Percentiles rank a stretch among this genome's conserved stretches.
phyloP scores from a whole-genome alignment of 169 alveolate species.

The Plasmodium falciparum region DNA sequence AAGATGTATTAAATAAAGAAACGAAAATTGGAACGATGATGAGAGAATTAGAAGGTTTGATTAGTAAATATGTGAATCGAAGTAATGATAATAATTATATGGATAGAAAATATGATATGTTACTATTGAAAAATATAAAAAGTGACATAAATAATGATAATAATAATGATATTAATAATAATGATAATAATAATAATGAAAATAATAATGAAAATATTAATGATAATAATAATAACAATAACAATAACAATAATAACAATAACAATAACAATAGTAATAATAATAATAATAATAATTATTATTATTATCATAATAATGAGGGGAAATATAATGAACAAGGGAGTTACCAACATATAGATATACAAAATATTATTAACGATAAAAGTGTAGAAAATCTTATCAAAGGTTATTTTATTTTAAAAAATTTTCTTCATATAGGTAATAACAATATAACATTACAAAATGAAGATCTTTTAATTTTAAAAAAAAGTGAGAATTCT shows the following conservation, averaged over 20 bases:
- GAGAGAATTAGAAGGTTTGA: conserved; percentile 37
- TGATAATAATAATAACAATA: neutral
- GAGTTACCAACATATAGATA: conserved; percentile 2
- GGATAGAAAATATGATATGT: neutral
- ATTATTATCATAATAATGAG: no score
- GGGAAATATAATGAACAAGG: neutral
- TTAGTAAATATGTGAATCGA: conserved; percentile 27
- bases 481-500: conserved; percentile 34
- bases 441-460: conserved; percentile 11
- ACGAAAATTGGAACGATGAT: conserved; percentile 34
- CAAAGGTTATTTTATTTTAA: conserved; percentile 46
- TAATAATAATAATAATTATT: neutral
- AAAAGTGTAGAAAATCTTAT: conserved; percentile 37
- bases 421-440: conserved; percentile 42
- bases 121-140: neutral
- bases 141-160: neutral
- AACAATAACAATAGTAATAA: neutral
- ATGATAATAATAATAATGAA: neutral
- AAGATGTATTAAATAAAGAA: conserved; percentile 34
- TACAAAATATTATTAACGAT: conserved; percentile 48
- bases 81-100: conserved; percentile 28
- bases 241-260: no score
- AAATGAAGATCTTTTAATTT: conserved; percentile 48
- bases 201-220: neutral
- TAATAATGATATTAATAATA: neutral